phyloP scores from a whole-genome alignment of 202 grass and related monocot species.

The Carex sylvatica region DNA sequence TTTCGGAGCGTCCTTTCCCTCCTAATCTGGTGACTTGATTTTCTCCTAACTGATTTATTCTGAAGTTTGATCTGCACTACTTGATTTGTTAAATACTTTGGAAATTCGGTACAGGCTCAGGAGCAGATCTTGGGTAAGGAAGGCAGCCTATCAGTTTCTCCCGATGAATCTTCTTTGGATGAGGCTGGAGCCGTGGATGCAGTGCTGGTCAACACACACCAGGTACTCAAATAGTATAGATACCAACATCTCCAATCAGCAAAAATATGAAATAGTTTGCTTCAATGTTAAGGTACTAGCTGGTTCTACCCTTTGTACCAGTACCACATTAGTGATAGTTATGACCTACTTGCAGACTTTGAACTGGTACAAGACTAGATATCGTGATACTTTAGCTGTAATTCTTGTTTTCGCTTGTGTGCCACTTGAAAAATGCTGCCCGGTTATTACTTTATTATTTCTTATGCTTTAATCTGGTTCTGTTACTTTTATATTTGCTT shows the following conservation, averaged over 20 bases:
- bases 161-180: slow-evolving; percentile 56
- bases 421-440: neutral
- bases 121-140: slow-evolving; percentile 54
- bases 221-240: slow-evolving; percentile 37
- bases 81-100: slow-evolving; percentile 7
- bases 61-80: neutral
- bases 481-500: slow-evolving; percentile 33
- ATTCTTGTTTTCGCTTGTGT: neutral
- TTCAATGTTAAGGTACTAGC: neutral
- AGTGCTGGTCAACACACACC: slow-evolving; percentile 90
- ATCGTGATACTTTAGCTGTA: too few relatives aligned
- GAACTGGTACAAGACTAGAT: too few relatives aligned
- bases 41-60: neutral
- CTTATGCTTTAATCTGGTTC: neutral
- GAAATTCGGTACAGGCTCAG: slow-evolving; percentile 41
- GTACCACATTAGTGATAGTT: neutral
- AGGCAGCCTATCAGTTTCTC: slow-evolving; percentile 35
- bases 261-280: neutral
- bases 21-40: slow-evolving; percentile 56
- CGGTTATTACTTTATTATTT: neutral
- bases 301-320: neutral
- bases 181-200: slow-evolving; percentile 69
- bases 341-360: neutral
- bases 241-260: neutral
- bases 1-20: slow-evolving; percentile 72